Base-by-base conservation (phyloP, 192 early-diverging fungal genomes). In the Chytriomyces hyalinus region DNA sequence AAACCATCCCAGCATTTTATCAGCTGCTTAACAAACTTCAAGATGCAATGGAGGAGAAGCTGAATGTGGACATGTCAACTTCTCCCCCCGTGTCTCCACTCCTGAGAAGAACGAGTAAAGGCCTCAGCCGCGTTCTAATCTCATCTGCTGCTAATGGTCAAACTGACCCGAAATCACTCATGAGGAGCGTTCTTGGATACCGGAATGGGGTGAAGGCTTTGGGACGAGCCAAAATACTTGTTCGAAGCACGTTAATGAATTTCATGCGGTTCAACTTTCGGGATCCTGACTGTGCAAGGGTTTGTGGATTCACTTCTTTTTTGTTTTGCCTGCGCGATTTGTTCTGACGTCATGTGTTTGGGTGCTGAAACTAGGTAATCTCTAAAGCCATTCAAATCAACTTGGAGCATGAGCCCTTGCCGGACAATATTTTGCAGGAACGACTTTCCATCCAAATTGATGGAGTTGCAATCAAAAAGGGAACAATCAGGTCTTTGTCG, bases 1-100 rank as follows among this genome's bases (percentile, higher is more conserved):
- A 84, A 22, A 92, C 91, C 1, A 82, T 92, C 22, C 91, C 91
- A 9, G 84, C 86, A 0, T 78, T 92, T 45, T 74, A 90, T 36
- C 80, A 83, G 43, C 86, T 90, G 81, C 24, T 65, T 2, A 71
- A 84, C 44, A 83, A 83, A 45, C 70, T 92, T 13, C 70, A 64
- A 17, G 80, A 71, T 43, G 76, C 88, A 20, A 61, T 92, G 15
- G 87, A 91, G 70, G 88, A 92, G 74, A 92, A 92, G 66, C 67
- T 78, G 17, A 71, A 66, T 26, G 22, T 70, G 26, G 80, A 84
- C 48, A 2, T 77, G 51, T 65, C 72, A 6, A 15, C 53, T 6
- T 74, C 78, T 49, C 65, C 78, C n/a, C 61, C 53, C 13, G 22
- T 7, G 2, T 65, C 73, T 4, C 73, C 73, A 36, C 13, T 6